These are phyloP conservation scores for Coniosporium tulheliwenetii DNA, from an alignment of 2,329 filamentous ascomycete genomes.

Conservation along the genomic window DNA sequence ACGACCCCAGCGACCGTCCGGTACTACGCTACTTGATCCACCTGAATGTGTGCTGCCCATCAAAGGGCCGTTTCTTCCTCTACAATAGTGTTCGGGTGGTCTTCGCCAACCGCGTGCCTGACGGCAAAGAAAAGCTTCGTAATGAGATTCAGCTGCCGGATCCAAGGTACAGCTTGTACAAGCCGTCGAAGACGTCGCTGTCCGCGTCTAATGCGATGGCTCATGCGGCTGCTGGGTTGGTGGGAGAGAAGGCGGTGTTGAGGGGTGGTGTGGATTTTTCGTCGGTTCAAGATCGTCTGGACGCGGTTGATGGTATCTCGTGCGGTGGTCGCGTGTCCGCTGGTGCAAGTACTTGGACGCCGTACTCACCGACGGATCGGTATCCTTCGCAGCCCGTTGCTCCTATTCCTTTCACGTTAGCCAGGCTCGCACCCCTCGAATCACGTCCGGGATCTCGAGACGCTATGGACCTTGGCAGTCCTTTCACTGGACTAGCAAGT, in stretches of 20 bases:
- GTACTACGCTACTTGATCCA: constrained; percentile 83
- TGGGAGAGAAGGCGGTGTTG: not conserved
- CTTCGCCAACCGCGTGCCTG: constrained; percentile 90
- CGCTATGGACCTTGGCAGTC: not conserved
- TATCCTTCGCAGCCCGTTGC: not conserved
- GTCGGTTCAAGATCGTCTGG: not conserved
- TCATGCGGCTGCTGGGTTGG: not conserved
- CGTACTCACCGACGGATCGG: not conserved
- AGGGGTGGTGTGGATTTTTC: not conserved
- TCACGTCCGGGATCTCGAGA: not conserved
- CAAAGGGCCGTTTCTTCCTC: constrained; percentile 70
- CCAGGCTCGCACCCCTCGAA: not conserved
- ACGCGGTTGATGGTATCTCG: not conserved
- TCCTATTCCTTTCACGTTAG: not conserved
- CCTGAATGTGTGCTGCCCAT: constrained; percentile 79
- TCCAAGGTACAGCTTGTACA: constrained; percentile 74
- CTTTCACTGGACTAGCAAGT: not conserved
- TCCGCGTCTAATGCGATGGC: constrained; percentile 4
- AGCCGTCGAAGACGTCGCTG: constrained; percentile 34
- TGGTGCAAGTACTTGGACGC: not conserved
- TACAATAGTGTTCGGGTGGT: constrained; percentile 89
- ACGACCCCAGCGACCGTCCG: constrained; percentile 44
- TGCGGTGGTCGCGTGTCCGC: not conserved
- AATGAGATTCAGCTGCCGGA: constrained; percentile 86
- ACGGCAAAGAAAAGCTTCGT: constrained; percentile 80